Base-by-base conservation (phyloP, 192 early-diverging fungal species). In the Chytriomyces confervae region DNA sequence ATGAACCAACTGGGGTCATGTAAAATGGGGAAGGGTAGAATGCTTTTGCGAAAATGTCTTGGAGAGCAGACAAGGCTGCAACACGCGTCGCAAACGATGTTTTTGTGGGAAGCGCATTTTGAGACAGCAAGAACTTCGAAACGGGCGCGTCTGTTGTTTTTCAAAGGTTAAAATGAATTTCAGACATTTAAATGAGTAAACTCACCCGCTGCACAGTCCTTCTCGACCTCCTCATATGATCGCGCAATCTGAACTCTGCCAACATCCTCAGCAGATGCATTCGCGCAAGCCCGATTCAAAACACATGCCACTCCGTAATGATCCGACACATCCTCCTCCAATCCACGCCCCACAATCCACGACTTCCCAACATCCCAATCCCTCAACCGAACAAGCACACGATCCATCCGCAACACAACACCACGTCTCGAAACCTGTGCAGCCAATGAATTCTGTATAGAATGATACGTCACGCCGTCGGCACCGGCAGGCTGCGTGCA, bases 291-390 rank as follows among this genome's bases (percentile, higher is more conserved):
- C 29, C 29, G 29, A 36, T 2, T 36, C 29, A 36, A 65, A 1
- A 13, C 1, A 48, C n/a, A 16, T 24, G 46, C 74, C 50, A 76
- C 23, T 3, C 74, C 74, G 27, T 50, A 76, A 51, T 76, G 74
- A 66, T 76, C 74, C 10, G 74, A 76, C 6, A 50, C 9, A 51
- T 76, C 74, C 49, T 50, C 49, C 23, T 36, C 47, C 7, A 20
- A 29, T 1, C 49, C 24, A 1, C 49, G 45, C 47, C 74, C 74
- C 4, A 76, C 6, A 9, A 76, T 7, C 13, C 29, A 23, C 23
- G 44, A 76, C 23, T 24, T n/a, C 3, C n/a, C 16, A 50, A 57
- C 46, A 16, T n/a, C 16, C 45, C n/a, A 66, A 24, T 53, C 18
- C 10, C 1, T n/a, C 29, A 7, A 24, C 61, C 46, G 20, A n/a